A percentile compares a stretch with the other conserved stretches of the same genome.
phyloP scores from a whole-genome alignment of 2,329 filamentous ascomycete genomes.

The Taxawa tesnikishii region DNA sequence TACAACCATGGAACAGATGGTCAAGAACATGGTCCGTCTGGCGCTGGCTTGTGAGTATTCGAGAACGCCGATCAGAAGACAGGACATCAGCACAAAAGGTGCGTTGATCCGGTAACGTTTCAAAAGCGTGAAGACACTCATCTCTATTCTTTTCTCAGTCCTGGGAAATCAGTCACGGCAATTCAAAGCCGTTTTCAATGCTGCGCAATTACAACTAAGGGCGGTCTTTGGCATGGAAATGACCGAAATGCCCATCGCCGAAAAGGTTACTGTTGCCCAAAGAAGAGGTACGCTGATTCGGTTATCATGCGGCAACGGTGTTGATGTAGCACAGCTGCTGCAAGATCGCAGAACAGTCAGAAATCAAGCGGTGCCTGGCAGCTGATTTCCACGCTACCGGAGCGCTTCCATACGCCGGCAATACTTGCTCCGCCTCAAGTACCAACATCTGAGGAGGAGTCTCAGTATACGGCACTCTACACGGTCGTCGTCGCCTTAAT shows the following conservation, averaged over 20 bases:
- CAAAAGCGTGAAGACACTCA: no score
- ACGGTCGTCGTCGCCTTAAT: slow-evolving; percentile 70
- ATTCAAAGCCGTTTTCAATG: slow-evolving; percentile 66
- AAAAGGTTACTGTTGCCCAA: slow-evolving; percentile 71
- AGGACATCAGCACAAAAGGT: slow-evolving; percentile 45
- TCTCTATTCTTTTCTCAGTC: no score
- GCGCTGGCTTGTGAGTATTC: slow-evolving; percentile 50
- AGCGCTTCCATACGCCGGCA: slow-evolving; percentile 47
- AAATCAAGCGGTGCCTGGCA: slow-evolving; percentile 45
- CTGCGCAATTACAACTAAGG: slow-evolving; percentile 60
- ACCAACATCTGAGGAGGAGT: slow-evolving; percentile 55
- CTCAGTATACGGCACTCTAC: slow-evolving; percentile 71
- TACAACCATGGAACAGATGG: slow-evolving; percentile 29
- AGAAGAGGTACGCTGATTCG: slow-evolving; percentile 47
- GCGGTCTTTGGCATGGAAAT: slow-evolving; percentile 85
- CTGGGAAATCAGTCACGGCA: slow-evolving; percentile 54
- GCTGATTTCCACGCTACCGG: slow-evolving; percentile 60
- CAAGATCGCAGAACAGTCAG: slow-evolving; percentile 32
- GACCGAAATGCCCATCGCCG: slow-evolving; percentile 65
- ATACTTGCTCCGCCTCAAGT: slow-evolving; percentile 59
- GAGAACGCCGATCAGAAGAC: slow-evolving; percentile 43
- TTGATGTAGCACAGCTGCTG: slow-evolving; percentile 30
- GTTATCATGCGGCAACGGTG: background rate
- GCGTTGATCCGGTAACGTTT: no score
- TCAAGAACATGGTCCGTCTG: slow-evolving; percentile 50